Base-by-base conservation (phyloP, 768 basidiomycete species). In the Amanita inopinata region DNA sequence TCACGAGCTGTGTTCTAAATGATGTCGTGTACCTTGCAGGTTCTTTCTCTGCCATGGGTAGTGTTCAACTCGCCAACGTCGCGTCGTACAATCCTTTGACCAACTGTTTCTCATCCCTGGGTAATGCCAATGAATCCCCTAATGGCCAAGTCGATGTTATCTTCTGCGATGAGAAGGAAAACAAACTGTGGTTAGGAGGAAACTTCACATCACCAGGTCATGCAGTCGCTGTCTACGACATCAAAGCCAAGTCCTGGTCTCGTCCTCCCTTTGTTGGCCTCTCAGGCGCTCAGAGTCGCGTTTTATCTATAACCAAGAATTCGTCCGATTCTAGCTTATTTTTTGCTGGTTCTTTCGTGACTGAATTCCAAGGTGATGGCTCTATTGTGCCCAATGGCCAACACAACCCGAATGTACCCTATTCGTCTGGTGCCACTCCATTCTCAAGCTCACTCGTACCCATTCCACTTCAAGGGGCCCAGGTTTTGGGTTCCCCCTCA, bases 401-500 rank as follows among this genome's bases (percentile, higher is more conserved):
- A 31, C 83, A 83, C 55, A 91, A 90, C 55, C 88, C 88, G 8
- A 91, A 84, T 46, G 80, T 91, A 3, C 88, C 88, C 9, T 80
- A 77, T 52, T 91, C 90, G 15, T 57, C 76, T 1, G 80, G 85
- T 19, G 86, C 89, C 10, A 82, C 86, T 0, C 84, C 86, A 0
- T 90, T 87, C 57, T 85, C 92, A 3, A 86, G 87, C 2, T 93
- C 90, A 7, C 78, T 96, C 37, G 89, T 92, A 27, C 85, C 87
- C 12, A 65, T 91, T 24, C 78, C 85, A 23, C 62, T 91, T 12
- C 59, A 69, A 48, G 69, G 69, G 14, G 77, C 80, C n/a, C 61
- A 76, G 51, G 50, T 73, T 24, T 51, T 62, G 40, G 79, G 73
- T 12, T 75, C 74, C 2, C 81, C 85, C 12, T 79, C 81, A 0